These are phyloP conservation scores for Boletus smithii DNA, from an alignment of 1,284 basidiomycete species.

Conservation along the genomic window DNA sequence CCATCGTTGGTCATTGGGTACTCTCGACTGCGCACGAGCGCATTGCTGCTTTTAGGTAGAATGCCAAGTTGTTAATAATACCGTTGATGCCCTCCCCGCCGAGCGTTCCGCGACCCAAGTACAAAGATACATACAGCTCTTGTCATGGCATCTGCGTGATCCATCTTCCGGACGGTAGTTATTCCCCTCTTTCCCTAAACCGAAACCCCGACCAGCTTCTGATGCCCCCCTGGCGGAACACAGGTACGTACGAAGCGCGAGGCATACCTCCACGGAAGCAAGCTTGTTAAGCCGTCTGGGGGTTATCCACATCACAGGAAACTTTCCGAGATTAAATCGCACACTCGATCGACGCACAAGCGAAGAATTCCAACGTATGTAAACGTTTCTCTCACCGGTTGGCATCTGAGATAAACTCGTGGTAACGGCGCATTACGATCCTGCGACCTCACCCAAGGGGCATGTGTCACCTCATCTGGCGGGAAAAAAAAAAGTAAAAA, in stretches of 20 bases:
- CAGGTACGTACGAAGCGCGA: slow-evolving; percentile 15
- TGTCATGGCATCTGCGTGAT: slow-evolving; percentile 16
- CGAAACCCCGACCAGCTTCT: background rate
- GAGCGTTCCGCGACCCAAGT: slow-evolving; percentile 5
- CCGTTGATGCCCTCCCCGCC: slow-evolving; percentile 2
- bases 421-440: slow-evolving; percentile 26
- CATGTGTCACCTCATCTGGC: slow-evolving; percentile 24
- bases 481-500: slow-evolving; percentile 4
- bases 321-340: slow-evolving; percentile 27
- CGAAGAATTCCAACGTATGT: slow-evolving; percentile 9
- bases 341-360: slow-evolving; percentile 27
- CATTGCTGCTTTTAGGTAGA: slow-evolving; percentile 3
- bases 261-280: slow-evolving; percentile 14
- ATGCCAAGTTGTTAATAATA: slow-evolving; percentile 16
- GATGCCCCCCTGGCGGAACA: slow-evolving; percentile 8
- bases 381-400: slow-evolving; percentile 19
- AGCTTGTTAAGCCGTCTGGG: slow-evolving; percentile 3
- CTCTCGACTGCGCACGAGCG: slow-evolving; percentile 3
- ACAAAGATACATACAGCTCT: slow-evolving; percentile 1
- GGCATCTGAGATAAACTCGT: slow-evolving; percentile 34
- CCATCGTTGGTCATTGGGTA: background rate
- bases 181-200: slow-evolving; percentile 1
- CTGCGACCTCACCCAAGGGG: slow-evolving; percentile 26
- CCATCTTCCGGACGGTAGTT: slow-evolving; percentile 2
- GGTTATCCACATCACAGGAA: slow-evolving; percentile 14